Evolutionary conservation across 1,139 yeast species (phyloP), one percentile per base, ranked within the genome.

Genomic region (Blastobotrys malaysiensis): DNA sequence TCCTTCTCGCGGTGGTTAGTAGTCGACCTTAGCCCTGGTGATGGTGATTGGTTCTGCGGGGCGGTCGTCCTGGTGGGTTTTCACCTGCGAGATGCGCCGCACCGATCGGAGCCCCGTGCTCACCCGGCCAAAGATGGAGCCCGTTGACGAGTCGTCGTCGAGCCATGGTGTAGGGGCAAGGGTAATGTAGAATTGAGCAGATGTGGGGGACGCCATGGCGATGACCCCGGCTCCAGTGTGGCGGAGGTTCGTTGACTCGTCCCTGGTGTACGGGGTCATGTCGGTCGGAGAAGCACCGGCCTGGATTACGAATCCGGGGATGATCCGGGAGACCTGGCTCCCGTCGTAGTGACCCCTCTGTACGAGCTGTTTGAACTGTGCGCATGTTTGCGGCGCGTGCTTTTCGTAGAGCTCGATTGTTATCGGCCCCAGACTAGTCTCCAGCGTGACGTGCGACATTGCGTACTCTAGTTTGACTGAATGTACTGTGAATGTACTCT

Each of bases 101-200:
- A 82, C 74, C n/a, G 74, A 77, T 65, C 76, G 70, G 50, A 82
- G 75, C 0, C 81, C 82, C 1, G 79, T 82, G 9, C 73, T 76
- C 9, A 85, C 75, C 58, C 81, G 79, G 1, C 93, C 95, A 60
- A 86, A 75, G n/a, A 82, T 68, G 39, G 39, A 13, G 7, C 39
- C 39, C 14, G 16, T 31, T 0, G 81, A 79, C 60, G 74, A 77
- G 55, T 74, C 73, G 19, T 77, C 74, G 59, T 78, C 76, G 53
- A 78, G 69, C 60, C 77, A 77, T 1, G 81, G 77, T 18, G 79
- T 64, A 7, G 74, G 71, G 19, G 71, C 71, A 55, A 80, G 65
- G 1, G 86, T 80, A 27, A 83, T 73, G 68, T 82, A 80, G 65
- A 84, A 78, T 68, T 78, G 62, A 51, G 77, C 73, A 16, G 68